These are phyloP conservation scores for Diversispora eburnea DNA, from an alignment of 192 early-diverging fungal genomes.

Conservation along the genomic window DNA sequence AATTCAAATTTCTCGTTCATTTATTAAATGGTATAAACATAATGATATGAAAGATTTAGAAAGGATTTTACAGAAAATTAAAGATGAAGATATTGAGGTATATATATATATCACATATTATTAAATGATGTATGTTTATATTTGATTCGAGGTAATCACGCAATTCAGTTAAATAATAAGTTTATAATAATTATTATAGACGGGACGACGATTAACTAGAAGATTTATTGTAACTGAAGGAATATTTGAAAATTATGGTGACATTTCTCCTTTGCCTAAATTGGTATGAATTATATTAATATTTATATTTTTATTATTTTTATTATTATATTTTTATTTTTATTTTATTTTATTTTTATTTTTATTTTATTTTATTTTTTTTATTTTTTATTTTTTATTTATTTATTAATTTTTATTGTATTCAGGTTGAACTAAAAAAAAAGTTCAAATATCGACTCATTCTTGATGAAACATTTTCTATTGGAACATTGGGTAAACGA, in stretches of 20 bases:
- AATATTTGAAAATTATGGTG: conserved; percentile 81
- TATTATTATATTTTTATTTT: background rate
- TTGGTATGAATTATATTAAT: conserved; percentile 40
- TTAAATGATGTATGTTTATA: too few species aligned
- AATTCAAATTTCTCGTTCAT: conserved; percentile 83
- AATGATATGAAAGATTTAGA: conserved; percentile 96
- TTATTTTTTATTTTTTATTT: background rate
- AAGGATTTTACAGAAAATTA: conserved; percentile 72
- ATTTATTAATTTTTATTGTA: background rate
- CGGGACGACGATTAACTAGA: conserved; percentile 70
- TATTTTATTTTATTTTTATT: conserved; percentile 17
- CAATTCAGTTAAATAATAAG: too few species aligned
- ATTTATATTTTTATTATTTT: background rate
- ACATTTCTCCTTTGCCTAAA: conserved; percentile 77
- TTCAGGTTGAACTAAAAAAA: conserved; percentile 78
- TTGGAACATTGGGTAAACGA: conserved; percentile 81
- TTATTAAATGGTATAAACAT: conserved; percentile 89
- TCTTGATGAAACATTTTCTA: conserved; percentile 86
- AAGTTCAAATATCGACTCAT: conserved; percentile 96
- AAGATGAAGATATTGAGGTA: conserved; percentile 59
- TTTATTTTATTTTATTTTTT: too few species aligned
- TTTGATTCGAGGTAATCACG: background rate
- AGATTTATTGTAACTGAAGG: conserved; percentile 95
- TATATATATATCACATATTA: background rate
- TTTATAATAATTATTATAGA: background rate